Percentiles rank a stretch among this genome's conserved stretches.
These are phyloP conservation scores for Eucalyptus lansdowneana DNA, from an alignment of 345 rosid genomes.

Conservation along the genomic window DNA sequence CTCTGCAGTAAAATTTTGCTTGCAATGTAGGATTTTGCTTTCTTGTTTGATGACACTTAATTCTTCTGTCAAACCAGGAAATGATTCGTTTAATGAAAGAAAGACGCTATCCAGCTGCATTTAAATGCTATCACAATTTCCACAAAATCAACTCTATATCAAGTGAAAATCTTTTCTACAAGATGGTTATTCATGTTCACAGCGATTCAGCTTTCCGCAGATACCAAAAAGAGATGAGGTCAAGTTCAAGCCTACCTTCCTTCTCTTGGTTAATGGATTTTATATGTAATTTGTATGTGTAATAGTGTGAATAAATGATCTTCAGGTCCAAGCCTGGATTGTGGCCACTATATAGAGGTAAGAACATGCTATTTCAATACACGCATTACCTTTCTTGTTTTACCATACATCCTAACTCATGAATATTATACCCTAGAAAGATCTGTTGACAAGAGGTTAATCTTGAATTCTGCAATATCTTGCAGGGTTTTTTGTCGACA, in stretches of 20 bases:
- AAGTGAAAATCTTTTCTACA: constrained; percentile 65
- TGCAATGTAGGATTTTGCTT: background rate
- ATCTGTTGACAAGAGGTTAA: background rate
- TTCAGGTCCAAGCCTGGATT: constrained; percentile 66
- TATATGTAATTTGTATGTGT: background rate
- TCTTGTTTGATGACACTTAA: background rate
- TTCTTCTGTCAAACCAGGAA: constrained; percentile 37
- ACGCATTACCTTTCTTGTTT: background rate
- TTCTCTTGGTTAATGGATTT: background rate
- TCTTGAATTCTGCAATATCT: background rate
- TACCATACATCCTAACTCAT: background rate
- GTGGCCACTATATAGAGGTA: constrained; percentile 99
- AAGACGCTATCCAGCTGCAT: constrained; percentile 66
- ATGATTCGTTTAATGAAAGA: constrained; percentile 79
- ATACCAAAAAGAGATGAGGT: constrained; percentile 98
- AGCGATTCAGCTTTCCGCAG: constrained; percentile 80
- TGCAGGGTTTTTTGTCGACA: constrained; percentile 86
- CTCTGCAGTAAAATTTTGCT: background rate
- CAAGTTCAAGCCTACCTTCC: background rate
- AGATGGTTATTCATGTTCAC: constrained; percentile 86
- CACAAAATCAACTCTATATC: constrained; percentile 52
- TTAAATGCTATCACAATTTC: constrained; percentile 86
- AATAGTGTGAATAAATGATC: constrained; percentile 3
- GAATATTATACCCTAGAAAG: background rate
- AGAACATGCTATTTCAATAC: background rate